phyloP scores from a whole-genome alignment of 2,329 filamentous ascomycete species.

The Colletotrichum salicis region DNA sequence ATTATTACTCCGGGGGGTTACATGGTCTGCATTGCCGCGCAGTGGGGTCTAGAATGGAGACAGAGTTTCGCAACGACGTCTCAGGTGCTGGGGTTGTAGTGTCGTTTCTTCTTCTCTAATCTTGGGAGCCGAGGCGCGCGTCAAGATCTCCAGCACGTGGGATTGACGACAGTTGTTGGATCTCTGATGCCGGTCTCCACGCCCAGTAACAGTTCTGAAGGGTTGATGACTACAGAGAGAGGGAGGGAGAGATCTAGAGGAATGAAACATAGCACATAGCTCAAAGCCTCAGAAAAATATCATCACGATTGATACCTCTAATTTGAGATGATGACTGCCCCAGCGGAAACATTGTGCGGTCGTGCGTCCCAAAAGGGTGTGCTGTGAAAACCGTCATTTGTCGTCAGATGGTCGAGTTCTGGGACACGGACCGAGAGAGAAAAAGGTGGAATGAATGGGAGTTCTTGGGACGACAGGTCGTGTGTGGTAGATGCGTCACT shows the following conservation, averaged over 20 bases:
- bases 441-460: not conserved
- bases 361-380: not conserved
- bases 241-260: not conserved
- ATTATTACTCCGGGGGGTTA: not conserved
- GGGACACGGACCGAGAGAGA: constrained; percentile 19
- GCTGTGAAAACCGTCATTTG: constrained; percentile 13
- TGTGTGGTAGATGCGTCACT: constrained; percentile 2
- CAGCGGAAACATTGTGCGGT: not conserved
- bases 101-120: not conserved
- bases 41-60: not conserved
- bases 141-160: constrained; percentile 11
- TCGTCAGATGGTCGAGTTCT: constrained; percentile 15
- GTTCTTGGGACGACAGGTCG: constrained; percentile 17
- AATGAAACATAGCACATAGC: not conserved
- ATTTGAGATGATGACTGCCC: not conserved
- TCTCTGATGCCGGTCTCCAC: not conserved
- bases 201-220: not conserved
- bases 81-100: constrained; percentile 10
- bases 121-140: constrained; percentile 19
- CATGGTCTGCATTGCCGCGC: constrained; percentile 7
- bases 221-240: not conserved
- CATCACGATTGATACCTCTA: not conserved
- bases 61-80: constrained; percentile 20
- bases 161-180: not conserved
- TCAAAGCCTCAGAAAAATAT: not conserved